Evolutionary conservation across 139 green algal genomes (phyloP).

Genomic region (Astrephomene gubernaculifera): DNA sequence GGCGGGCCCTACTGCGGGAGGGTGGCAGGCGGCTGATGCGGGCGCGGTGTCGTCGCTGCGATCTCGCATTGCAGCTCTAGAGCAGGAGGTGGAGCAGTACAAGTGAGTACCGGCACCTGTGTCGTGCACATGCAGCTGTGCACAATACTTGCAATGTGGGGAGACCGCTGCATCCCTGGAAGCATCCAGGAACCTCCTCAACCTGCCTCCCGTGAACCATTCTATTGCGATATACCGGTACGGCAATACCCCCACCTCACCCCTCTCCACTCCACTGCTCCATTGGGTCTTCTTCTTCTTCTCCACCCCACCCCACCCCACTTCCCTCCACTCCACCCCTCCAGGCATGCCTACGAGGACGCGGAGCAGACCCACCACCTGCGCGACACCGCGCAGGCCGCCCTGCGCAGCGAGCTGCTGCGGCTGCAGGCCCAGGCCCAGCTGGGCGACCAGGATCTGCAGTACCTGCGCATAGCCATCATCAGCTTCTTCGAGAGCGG

Average conservation of each 20-base stretch:
- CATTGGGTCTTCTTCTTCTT: not conserved
- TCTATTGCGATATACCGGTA: not conserved
- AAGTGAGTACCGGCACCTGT: no score
- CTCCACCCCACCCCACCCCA: not conserved
- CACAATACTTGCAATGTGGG: no score
- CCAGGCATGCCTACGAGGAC: constrained; percentile 51
- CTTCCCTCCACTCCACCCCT: not conserved
- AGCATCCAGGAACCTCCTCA: no score
- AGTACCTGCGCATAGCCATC: constrained; percentile 64
- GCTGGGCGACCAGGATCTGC: constrained; percentile 53
- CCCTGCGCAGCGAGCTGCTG: constrained; percentile 49
- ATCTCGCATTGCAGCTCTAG: not conserved
- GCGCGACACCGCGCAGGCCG: constrained; percentile 33
- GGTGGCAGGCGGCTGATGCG: not conserved
- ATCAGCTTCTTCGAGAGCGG: constrained; percentile 60
- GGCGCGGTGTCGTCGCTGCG: not conserved
- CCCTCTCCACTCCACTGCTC: not conserved
- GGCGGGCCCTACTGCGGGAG: no score
- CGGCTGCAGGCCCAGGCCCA: constrained; percentile 47
- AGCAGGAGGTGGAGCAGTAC: constrained; percentile 22
- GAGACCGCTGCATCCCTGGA: no score
- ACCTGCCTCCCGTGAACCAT: no score
- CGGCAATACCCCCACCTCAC: no score
- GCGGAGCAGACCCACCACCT: constrained; percentile 47
- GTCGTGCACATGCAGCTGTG: no score